A percentile compares a stretch with the other conserved stretches of the same genome.
These are phyloP conservation scores for Talaromyces sp. DNA, from an alignment of 2,329 filamentous ascomycete species.

Conservation along the genomic window DNA sequence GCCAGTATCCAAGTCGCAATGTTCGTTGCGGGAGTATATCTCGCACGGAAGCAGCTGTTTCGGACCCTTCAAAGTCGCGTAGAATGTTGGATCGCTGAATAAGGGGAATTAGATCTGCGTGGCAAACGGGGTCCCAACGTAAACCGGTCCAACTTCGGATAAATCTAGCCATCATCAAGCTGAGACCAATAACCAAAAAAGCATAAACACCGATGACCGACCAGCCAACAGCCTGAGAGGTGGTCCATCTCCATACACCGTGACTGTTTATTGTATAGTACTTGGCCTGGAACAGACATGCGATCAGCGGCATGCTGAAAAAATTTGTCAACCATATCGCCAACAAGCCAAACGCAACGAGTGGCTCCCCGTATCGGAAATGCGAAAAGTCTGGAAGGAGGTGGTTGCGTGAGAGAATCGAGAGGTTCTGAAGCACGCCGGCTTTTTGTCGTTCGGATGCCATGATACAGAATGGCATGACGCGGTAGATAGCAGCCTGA, in stretches of 20 bases:
- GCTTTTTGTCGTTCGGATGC: constrained; percentile 59
- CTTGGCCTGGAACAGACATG: constrained; percentile 68
- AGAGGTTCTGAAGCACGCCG: constrained; percentile 62
- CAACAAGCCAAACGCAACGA: constrained; percentile 64
- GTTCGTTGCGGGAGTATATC: constrained; percentile 54
- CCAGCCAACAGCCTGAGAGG: constrained; percentile 76
- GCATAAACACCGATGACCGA: constrained; percentile 70
- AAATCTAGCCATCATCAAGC: constrained; percentile 64
- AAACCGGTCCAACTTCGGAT: constrained; percentile 66
- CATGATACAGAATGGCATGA: constrained; percentile 76
- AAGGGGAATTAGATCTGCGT: constrained; percentile 77
- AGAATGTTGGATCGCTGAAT: constrained; percentile 77
- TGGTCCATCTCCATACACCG: constrained; percentile 71
- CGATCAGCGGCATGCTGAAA: constrained; percentile 77
- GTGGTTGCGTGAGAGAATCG: constrained; percentile 59
- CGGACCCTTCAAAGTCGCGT: constrained; percentile 66
- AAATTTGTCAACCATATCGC: constrained; percentile 70
- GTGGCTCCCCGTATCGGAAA: constrained; percentile 65
- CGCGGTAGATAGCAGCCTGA: constrained; percentile 69
- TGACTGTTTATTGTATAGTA: constrained; percentile 58
- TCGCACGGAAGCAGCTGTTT: constrained; percentile 52
- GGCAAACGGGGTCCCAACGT: constrained; percentile 77
- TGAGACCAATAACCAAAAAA: constrained; percentile 58
- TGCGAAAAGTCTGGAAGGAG: constrained; percentile 66
- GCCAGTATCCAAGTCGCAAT: constrained; percentile 85